Conservation (phyloP, 2,329 filamentous ascomycete species). For the Ceratocystiopsis minuta region DNA sequence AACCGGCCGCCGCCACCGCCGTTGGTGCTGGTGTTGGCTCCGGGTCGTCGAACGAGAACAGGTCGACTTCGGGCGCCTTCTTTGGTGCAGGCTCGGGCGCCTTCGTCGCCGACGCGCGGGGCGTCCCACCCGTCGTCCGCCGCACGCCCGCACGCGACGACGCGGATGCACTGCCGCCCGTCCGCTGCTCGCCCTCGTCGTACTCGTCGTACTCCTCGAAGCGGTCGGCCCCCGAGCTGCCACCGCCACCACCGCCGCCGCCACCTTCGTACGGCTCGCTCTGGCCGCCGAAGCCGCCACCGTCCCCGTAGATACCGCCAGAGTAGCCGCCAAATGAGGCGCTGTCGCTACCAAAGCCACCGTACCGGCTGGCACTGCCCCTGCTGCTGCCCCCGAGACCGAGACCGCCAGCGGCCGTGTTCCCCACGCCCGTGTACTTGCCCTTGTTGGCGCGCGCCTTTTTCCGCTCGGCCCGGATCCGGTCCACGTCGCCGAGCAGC, state of each 20-base stretch:
- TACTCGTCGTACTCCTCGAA: conserved; percentile 98
- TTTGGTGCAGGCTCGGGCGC: conserved; percentile 34
- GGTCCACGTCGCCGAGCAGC: conserved; percentile 79
- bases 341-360: conserved; percentile 27
- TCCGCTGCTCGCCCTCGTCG: conserved; percentile 49
- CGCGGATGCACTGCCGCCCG: conserved; percentile 6
- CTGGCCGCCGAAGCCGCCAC: conserved; percentile 78
- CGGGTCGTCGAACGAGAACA: conserved; percentile 83
- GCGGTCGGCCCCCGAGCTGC: conserved; percentile 45
- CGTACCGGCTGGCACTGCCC: conserved; percentile 14
- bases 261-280: conserved; percentile 48
- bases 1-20: conserved; percentile 27
- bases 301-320: conserved; percentile 79
- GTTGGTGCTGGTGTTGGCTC: conserved; percentile 20
- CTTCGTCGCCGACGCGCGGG: conserved; percentile 20
- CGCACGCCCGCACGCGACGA: conserved; percentile 23
- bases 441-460: conserved; percentile 80
- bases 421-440: conserved; percentile 79
- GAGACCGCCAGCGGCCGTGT: conserved; percentile 51
- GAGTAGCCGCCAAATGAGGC: conserved; percentile 40
- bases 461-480: conserved; percentile 66
- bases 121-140: conserved; percentile 7
- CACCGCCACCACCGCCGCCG: conserved; percentile 8
- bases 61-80: conserved; percentile 77
- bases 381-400: conserved; percentile 42